phyloP scores from a whole-genome alignment of 805 yeast genomes.

The Komagataella populi region DNA sequence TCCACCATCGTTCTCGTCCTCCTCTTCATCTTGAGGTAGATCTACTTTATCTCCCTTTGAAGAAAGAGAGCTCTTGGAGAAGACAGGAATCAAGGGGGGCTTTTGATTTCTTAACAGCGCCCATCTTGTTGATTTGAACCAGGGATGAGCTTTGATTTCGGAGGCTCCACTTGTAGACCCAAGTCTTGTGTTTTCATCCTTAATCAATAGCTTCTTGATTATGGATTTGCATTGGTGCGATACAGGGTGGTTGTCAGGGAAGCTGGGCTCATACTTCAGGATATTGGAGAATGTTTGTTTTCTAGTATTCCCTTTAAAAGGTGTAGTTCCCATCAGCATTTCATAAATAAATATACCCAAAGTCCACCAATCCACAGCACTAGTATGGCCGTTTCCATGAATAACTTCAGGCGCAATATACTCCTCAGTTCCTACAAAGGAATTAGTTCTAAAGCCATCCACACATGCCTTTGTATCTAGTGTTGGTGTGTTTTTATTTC shows the following conservation, averaged over 20 bases:
- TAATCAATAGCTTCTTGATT: slow-evolving; percentile 69
- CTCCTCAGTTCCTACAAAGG: slow-evolving; percentile 98
- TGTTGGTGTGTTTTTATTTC: slow-evolving; percentile 37
- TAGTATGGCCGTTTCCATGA: slow-evolving; percentile 92
- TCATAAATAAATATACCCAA: slow-evolving; percentile 86
- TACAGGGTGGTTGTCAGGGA: slow-evolving; percentile 55
- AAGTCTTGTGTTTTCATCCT: slow-evolving; percentile 78
- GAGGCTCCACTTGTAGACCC: slow-evolving; percentile 94
- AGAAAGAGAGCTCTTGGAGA: slow-evolving; percentile 13
- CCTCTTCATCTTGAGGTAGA: not conserved
- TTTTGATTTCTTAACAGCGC: slow-evolving; percentile 83
- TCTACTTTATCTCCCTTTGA: not conserved
- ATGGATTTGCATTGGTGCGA: slow-evolving; percentile 69
- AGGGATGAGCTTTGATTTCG: slow-evolving; percentile 82
- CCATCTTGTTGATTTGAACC: slow-evolving; percentile 91
- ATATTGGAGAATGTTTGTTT: slow-evolving; percentile 84
- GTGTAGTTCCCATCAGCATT: slow-evolving; percentile 93
- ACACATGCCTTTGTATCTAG: slow-evolving; percentile 91
- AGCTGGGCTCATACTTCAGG: slow-evolving; percentile 69
- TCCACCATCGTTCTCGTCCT: not conserved
- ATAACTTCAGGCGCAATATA: slow-evolving; percentile 98
- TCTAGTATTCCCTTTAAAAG: slow-evolving; percentile 85
- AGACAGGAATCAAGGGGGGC: slow-evolving; percentile 91
- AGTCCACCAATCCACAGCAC: slow-evolving; percentile 99
- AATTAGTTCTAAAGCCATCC: slow-evolving; percentile 92